A percentile compares a stretch with the other conserved stretches of the same genome.
These are phyloP conservation scores for Coprinopsis cinerea DNA, from an alignment of 768 basidiomycete species.

Conservation along the genomic window DNA sequence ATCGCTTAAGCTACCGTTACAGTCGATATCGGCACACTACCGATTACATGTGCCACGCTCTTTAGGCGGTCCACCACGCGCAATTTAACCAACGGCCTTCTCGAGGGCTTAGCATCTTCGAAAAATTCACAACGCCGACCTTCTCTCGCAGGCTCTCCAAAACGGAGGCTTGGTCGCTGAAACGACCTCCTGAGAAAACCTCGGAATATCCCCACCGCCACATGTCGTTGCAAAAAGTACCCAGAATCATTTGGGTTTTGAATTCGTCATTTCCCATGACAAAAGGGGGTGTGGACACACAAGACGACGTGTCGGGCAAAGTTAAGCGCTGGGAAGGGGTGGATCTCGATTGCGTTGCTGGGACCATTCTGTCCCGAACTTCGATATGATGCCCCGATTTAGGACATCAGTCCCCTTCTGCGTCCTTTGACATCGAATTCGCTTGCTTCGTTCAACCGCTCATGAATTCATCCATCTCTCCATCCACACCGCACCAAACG, in stretches of 20 bases:
- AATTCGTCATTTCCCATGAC: background rate
- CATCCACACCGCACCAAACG: background rate
- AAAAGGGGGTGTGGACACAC: background rate
- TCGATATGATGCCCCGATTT: background rate
- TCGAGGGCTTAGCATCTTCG: background rate
- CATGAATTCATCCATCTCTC: background rate
- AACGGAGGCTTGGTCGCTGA: background rate
- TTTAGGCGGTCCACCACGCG: background rate
- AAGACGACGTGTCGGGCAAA: background rate
- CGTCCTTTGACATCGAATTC: background rate
- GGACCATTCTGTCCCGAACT: background rate
- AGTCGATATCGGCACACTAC: background rate
- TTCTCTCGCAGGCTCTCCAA: background rate
- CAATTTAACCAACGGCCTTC: background rate
- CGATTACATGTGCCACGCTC: background rate
- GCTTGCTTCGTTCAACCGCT: background rate
- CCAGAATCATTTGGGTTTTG: background rate
- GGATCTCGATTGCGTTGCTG: slow-evolving; percentile 1
- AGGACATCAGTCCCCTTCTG: background rate
- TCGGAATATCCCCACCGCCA: slow-evolving; percentile 34
- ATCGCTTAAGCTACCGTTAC: background rate
- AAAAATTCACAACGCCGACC: background rate
- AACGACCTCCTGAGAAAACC: slow-evolving; percentile 15
- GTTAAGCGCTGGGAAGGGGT: slow-evolving; percentile 3
- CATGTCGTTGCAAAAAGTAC: slow-evolving; percentile 15